Conservation (phyloP, 306 rosid species). For the Fragaria iinumae region DNA sequence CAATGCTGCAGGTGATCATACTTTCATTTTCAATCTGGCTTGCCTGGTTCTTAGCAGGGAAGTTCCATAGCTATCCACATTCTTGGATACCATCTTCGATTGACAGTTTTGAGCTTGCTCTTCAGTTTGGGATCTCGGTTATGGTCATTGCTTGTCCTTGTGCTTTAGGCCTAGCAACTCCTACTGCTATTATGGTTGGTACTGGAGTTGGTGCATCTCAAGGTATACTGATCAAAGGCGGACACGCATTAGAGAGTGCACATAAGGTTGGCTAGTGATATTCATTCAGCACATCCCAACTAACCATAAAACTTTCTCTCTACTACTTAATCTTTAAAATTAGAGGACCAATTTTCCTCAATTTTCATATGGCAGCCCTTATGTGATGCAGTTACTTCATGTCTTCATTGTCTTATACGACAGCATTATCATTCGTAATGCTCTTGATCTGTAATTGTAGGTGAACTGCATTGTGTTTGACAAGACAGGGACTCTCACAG, state of each 20-base stretch:
- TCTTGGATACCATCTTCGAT: constrained; percentile 79
- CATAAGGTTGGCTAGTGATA: constrained; percentile 54
- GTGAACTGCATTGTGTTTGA: constrained; percentile 84
- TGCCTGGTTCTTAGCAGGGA: constrained; percentile 70
- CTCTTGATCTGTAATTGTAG: constrained; percentile 32
- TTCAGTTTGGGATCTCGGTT: constrained; percentile 86
- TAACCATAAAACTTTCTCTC: background rate
- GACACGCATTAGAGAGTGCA: constrained; percentile 78
- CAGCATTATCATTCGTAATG: background rate
- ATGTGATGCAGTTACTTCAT: background rate
- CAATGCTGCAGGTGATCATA: constrained; percentile 49
- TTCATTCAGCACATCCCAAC: background rate
- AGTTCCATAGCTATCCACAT: constrained; percentile 56
- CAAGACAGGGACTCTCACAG: constrained; percentile 91
- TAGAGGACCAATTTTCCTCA: background rate
- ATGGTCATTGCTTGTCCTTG: constrained; percentile 97
- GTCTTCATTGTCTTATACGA: background rate
- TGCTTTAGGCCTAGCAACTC: constrained; percentile 91
- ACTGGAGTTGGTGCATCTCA: constrained; percentile 92
- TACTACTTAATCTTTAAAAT: background rate
- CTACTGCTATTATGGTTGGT: constrained; percentile 92
- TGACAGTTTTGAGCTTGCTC: constrained; percentile 80
- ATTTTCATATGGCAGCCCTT: background rate
- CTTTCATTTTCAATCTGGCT: constrained; percentile 72
- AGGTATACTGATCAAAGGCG: constrained; percentile 89